phyloP scores from a whole-genome alignment of 441 rosid species.

The Gossypium gossypioides region DNA sequence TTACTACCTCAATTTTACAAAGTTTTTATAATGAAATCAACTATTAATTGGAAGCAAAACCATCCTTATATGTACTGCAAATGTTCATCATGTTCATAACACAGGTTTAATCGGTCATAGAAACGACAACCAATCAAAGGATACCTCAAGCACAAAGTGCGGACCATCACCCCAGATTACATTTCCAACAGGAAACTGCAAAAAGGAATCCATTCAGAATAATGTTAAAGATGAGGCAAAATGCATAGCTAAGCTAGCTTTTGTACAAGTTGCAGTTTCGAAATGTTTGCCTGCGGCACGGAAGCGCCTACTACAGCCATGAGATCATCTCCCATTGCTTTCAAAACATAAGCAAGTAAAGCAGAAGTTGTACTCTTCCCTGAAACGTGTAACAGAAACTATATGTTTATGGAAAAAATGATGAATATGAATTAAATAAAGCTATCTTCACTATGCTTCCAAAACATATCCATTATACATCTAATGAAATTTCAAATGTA shows the following conservation, averaged over 20 bases:
- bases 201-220: background rate
- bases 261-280: background rate
- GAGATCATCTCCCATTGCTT: conserved; percentile 24
- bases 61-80: background rate
- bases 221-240: background rate
- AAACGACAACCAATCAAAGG: background rate
- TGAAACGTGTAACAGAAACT: background rate
- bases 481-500: background rate
- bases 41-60: background rate
- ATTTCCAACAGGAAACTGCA: conserved; percentile 24
- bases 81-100: background rate
- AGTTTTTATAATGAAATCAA: background rate
- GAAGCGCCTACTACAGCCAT: conserved; percentile 25
- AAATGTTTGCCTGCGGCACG: conserved; percentile 21
- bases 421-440: background rate
- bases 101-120: background rate
- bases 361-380: conserved; percentile 29
- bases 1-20: background rate
- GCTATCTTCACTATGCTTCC: background rate
- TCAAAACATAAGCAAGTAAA: conserved; percentile 28
- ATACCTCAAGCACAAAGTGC: conserved; percentile 27
- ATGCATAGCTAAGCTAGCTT: background rate
- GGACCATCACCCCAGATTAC: conserved; percentile 16
- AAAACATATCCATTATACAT: background rate
- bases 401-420: background rate